phyloP scores from a whole-genome alignment of 805 yeast species.

The Cyberlindnera maclurae region DNA sequence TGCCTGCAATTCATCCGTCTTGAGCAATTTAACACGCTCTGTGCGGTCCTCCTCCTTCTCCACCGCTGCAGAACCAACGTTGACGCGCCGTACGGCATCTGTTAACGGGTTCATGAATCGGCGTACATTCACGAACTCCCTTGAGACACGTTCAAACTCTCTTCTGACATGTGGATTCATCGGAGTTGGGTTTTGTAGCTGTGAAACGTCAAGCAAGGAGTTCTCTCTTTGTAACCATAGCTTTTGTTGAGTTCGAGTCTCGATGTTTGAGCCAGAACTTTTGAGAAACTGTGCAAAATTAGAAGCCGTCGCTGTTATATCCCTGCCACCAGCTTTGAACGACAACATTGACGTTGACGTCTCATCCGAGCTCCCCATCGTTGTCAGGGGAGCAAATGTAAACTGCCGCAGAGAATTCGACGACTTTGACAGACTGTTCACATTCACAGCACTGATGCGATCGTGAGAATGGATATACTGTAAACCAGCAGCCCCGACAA shows the following conservation, averaged over 20 bases:
- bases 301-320: conserved; percentile 21
- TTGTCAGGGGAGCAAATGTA: conserved; percentile 13
- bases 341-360: conserved; percentile 15
- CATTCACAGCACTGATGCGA: conserved; percentile 14
- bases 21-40: conserved; percentile 4
- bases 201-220: conserved; percentile 49
- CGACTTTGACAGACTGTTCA: conserved; percentile 10
- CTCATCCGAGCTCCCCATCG: conserved; percentile 14
- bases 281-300: conserved; percentile 37
- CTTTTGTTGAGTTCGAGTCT: conserved; percentile 75
- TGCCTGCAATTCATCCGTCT: conserved; percentile 14
- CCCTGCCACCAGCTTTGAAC: conserved; percentile 18
- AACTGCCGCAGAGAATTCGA: conserved; percentile 22
- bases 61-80: conserved; percentile 8
- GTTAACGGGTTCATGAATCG: conserved; percentile 65
- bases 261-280: conserved; percentile 32
- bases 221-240: conserved; percentile 80
- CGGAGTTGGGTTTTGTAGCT: conserved; percentile 6
- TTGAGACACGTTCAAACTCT: conserved; percentile 71
- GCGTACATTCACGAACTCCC: conserved; percentile 66
- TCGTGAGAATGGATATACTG: conserved; percentile 26
- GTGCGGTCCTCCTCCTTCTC: not conserved
- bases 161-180: conserved; percentile 49
- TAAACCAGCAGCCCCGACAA: conserved; percentile 6
- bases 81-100: conserved; percentile 50